Base-by-base conservation (phyloP, 805 yeast species). In the Metschnikowia similis region DNA sequence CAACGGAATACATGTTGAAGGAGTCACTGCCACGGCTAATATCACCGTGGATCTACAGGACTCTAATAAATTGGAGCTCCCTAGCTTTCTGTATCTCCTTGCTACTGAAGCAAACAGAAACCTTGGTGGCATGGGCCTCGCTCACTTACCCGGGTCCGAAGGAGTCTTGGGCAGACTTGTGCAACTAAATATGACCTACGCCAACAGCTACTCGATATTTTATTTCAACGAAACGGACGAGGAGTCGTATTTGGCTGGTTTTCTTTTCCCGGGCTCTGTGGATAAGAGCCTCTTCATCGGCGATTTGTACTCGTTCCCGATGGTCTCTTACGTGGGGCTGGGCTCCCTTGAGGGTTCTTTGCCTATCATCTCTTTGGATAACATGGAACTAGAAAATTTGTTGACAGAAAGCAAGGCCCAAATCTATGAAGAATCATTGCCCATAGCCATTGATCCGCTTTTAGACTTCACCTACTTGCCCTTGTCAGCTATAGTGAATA, bases 361-460 rank as follows among this genome's bases (percentile, higher is more conserved):
- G 10, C 78, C 77, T 1, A 60, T 66, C 3, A 45, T 70, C 13
- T 57, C 61, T 38, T 40, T 73, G 37, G 61, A 56, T 27, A 66
- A 57, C 54, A 62, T 54, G 43, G 49, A 27, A 8, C 55, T 61
- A 3, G 60, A 60, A 44, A 68, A 74, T n/a, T 65, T 56, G 21
- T 38, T 62, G 16, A 64, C 70, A 35, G 82, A 79, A 8, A 62
- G 61, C 45, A 55, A 58, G 30, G 54, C 69, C 7, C 63, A 71
- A 17, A 54, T 80, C 49, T 59, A 67, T 3, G 49, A 70, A 1
- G 49, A 41, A 9, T 65, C 76, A 21, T 65, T 71, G 26, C 85
- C 90, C 0, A 84, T 82, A 0, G 48, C 85, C 4, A 60, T 86
- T 17, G 89, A 85, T 59, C 69, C 87, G 1, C 70, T 88, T 49